phyloP scores from a whole-genome alignment of 2,329 filamentous ascomycete genomes.

The Xylariaceae sp. region DNA sequence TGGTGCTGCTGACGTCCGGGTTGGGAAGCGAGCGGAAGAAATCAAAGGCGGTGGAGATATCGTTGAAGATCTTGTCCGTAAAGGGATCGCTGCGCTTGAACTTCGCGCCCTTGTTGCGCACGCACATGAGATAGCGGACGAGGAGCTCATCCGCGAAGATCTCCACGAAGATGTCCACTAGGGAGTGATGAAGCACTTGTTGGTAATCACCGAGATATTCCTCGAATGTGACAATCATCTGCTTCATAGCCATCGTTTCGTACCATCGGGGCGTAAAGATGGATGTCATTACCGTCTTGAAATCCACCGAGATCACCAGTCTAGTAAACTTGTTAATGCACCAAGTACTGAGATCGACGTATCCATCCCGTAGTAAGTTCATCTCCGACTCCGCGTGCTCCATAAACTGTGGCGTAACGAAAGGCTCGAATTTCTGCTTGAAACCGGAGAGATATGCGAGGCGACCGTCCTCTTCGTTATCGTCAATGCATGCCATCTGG shows the following conservation, averaged over 20 bases:
- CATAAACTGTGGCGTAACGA: constrained; percentile 76
- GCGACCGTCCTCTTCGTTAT: constrained; percentile 70
- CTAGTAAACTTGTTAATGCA: constrained; percentile 83
- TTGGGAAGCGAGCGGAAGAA: constrained; percentile 74
- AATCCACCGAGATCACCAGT: constrained; percentile 87
- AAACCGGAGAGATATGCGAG: constrained; percentile 83
- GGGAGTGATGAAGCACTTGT: constrained; percentile 74
- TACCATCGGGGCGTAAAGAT: constrained; percentile 96
- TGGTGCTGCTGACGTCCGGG: constrained; percentile 61
- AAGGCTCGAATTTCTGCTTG: constrained; percentile 72
- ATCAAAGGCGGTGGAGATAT: constrained; percentile 82
- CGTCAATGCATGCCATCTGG: constrained; percentile 97
- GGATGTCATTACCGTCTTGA: constrained; percentile 72
- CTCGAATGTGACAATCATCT: constrained; percentile 90
- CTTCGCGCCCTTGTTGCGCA: constrained; percentile 85
- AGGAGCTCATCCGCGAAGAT: constrained; percentile 90
- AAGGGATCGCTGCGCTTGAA: constrained; percentile 84
- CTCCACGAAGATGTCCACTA: constrained; percentile 88
- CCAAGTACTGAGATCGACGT: constrained; percentile 91
- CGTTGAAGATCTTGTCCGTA: constrained; percentile 88
- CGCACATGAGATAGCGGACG: constrained; percentile 72
- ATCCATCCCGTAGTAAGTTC: constrained; percentile 74
- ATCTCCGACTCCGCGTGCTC: constrained; percentile 69
- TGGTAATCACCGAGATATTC: constrained; percentile 91
- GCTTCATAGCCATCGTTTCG: constrained; percentile 75